phyloP scores from a whole-genome alignment of 2,329 filamentous ascomycete species.

The Neofusicoccum parvum region DNA sequence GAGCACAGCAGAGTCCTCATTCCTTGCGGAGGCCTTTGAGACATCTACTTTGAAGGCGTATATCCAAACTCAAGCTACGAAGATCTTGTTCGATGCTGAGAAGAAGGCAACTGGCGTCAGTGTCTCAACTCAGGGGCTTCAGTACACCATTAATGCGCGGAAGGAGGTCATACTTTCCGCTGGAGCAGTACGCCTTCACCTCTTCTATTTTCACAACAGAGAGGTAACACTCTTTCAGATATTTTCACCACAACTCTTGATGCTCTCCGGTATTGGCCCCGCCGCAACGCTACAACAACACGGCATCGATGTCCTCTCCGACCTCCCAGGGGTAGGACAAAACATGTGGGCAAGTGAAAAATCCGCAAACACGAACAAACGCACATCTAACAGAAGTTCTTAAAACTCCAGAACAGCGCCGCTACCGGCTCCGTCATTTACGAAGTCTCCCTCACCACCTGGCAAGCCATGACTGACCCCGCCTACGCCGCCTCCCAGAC shows the following conservation, averaged over 20 bases:
- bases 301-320: constrained; percentile 28
- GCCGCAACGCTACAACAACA: constrained; percentile 24
- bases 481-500: background rate
- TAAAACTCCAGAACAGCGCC: background rate
- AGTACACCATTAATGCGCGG: constrained; percentile 30
- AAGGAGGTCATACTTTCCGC: constrained; percentile 51
- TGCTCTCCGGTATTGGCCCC: constrained; percentile 42
- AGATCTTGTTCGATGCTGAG: constrained; percentile 32
- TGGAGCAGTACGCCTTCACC: constrained; percentile 36
- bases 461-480: background rate
- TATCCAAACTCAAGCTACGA: constrained; percentile 30
- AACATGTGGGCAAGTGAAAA: constrained; percentile 22
- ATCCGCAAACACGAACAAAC: no score
- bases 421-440: background rate
- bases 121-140: constrained; percentile 28
- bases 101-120: constrained; percentile 30
- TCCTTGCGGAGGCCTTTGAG: constrained; percentile 23
- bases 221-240: background rate
- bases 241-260: constrained; percentile 41
- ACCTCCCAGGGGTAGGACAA: constrained; percentile 32
- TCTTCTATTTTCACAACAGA: constrained; percentile 31
- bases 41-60: constrained; percentile 28
- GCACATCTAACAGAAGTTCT: no score
- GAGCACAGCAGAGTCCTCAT: constrained; percentile 29
- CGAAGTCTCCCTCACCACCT: background rate